A percentile compares a stretch with the other conserved stretches of the same genome.
These are phyloP conservation scores for Lanmaoa pseudosensibilis DNA, from an alignment of 768 basidiomycete species.

Conservation along the genomic window DNA sequence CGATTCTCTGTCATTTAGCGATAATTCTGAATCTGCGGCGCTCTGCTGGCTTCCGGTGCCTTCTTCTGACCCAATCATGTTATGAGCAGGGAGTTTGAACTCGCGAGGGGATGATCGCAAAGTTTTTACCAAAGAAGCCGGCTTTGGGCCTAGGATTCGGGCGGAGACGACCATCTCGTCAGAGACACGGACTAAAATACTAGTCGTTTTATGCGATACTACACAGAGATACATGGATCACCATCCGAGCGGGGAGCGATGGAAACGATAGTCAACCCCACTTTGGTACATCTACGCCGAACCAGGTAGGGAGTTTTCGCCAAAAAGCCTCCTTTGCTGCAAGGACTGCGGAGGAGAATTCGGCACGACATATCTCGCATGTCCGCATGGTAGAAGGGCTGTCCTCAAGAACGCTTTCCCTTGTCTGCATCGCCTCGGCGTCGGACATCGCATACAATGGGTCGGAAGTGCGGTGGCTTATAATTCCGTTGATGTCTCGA, in stretches of 20 bases:
- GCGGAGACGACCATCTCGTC: not conserved
- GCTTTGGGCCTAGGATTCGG: not conserved
- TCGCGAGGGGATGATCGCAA: not conserved
- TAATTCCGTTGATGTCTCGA: constrained; percentile 68
- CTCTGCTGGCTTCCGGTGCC: not conserved
- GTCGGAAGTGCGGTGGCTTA: constrained; percentile 64
- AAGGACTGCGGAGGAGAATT: constrained; percentile 62
- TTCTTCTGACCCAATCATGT: not conserved
- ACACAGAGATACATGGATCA: constrained; percentile 16
- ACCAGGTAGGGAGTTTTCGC: constrained; percentile 64
- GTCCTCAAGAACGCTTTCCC: constrained; percentile 46
- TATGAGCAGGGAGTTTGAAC: not conserved
- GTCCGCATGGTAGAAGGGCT: constrained; percentile 49
- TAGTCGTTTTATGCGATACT: not conserved
- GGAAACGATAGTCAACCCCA: constrained; percentile 33
- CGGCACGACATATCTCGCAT: constrained; percentile 63
- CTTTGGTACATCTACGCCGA: constrained; percentile 49
- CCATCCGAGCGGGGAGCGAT: not conserved
- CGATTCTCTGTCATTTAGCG: not conserved
- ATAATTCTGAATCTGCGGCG: not conserved
- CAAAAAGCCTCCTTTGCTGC: constrained; percentile 63
- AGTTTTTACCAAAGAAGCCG: not conserved
- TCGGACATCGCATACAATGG: constrained; percentile 71
- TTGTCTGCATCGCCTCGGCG: constrained; percentile 63
- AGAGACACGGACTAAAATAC: not conserved